A percentile compares a stretch with the other conserved stretches of the same genome.
These are phyloP conservation scores for Amoebophrya sp. DNA, from an alignment of 169 alveolate genomes.

Conservation along the genomic window DNA sequence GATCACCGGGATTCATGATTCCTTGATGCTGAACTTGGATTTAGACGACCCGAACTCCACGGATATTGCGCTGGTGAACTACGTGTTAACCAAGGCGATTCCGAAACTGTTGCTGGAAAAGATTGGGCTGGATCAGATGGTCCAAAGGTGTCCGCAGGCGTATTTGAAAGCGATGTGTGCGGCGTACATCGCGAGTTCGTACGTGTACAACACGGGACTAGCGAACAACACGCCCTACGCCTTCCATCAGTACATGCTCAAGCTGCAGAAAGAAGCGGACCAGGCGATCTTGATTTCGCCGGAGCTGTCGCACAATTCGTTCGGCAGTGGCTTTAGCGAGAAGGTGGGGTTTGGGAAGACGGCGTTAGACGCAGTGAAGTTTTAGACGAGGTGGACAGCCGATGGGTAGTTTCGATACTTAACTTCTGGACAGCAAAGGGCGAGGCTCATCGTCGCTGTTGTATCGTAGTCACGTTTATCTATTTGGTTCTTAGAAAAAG, in stretches of 20 bases:
- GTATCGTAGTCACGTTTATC: too few relatives aligned
- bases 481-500: too few relatives aligned
- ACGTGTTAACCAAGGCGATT: constrained; percentile 50
- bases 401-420: too few relatives aligned
- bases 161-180: constrained; percentile 62
- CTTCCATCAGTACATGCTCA: constrained; percentile 59
- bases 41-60: not conserved
- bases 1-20: not conserved
- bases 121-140: constrained; percentile 55
- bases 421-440: too few relatives aligned
- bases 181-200: constrained; percentile 58
- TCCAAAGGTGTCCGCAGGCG: constrained; percentile 58
- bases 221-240: constrained; percentile 59
- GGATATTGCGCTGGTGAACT: not conserved
- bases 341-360: too few relatives aligned
- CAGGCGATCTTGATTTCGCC: too few relatives aligned
- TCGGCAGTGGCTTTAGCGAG: too few relatives aligned
- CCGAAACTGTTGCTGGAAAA: constrained; percentile 57
- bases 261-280: not conserved
- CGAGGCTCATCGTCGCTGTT: too few relatives aligned
- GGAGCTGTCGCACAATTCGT: too few relatives aligned
- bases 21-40: not conserved
- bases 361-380: too few relatives aligned
- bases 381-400: too few relatives aligned
- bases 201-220: constrained; percentile 58